phyloP scores from a whole-genome alignment of 345 rosid genomes.

The Anastatica hierochuntica region DNA sequence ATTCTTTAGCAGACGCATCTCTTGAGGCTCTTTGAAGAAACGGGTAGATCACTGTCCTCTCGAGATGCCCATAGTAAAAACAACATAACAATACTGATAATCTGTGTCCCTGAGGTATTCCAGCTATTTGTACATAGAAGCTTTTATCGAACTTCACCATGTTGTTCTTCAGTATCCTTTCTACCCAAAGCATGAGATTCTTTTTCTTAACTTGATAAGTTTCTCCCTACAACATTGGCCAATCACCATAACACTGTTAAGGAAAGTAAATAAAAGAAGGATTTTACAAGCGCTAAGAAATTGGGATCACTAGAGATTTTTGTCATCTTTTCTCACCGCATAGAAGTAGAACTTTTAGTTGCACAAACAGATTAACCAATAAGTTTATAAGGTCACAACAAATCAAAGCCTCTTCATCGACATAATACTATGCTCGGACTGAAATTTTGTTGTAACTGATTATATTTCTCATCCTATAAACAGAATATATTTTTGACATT shows the following conservation, averaged over 20 bases:
- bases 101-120: constrained; percentile 84
- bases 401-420: neutral
- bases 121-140: constrained; percentile 50
- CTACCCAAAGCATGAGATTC: constrained; percentile 28
- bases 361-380: no score
- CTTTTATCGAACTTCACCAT: constrained; percentile 39
- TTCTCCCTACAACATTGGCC: constrained; percentile 33
- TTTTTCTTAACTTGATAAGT: constrained; percentile 25
- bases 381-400: no score
- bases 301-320: no score
- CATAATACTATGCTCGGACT: neutral
- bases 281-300: no score
- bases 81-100: constrained; percentile 69
- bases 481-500: neutral
- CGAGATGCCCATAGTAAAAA: constrained; percentile 68
- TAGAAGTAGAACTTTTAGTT: no score
- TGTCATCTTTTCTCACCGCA: no score
- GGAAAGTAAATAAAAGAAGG: neutral
- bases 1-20: constrained; percentile 15
- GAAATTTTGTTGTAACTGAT: neutral
- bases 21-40: constrained; percentile 37
- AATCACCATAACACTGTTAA: constrained; percentile 1
- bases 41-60: constrained; percentile 56
- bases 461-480: no score
- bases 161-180: constrained; percentile 57